These are phyloP conservation scores for Ulota crispa DNA, from an alignment of 225 moss, liverwort and hornwort genomes.

Conservation along the genomic window DNA sequence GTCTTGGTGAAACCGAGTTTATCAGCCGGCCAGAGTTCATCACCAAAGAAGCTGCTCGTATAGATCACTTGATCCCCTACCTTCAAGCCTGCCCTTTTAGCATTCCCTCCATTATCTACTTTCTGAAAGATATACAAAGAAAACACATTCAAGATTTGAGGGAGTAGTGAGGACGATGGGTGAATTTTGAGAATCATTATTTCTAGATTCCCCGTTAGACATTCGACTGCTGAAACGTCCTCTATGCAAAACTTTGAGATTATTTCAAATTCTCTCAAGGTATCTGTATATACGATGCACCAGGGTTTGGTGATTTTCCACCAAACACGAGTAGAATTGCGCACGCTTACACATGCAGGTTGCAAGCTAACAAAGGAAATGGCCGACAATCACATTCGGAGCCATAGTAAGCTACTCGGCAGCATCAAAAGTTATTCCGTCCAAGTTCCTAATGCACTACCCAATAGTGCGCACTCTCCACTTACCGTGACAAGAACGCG, in stretches of 20 bases:
- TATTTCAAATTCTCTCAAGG: not conserved
- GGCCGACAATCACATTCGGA: not conserved
- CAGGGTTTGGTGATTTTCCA: not conserved
- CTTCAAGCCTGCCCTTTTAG: slow-evolving; percentile 90
- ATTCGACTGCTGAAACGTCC: not conserved
- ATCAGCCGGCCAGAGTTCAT: slow-evolving; percentile 97
- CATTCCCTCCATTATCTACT: slow-evolving; percentile 71
- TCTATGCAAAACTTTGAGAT: not conserved
- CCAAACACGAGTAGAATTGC: not conserved
- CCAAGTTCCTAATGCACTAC: not conserved
- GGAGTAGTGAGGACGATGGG: not conserved
- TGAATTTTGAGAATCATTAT: not conserved
- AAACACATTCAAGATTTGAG: not conserved
- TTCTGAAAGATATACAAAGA: slow-evolving; percentile 34
- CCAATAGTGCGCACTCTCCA: not conserved
- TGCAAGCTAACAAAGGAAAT: not conserved
- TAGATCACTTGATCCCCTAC: slow-evolving; percentile 94
- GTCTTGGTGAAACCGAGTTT: slow-evolving; percentile 84
- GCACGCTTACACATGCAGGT: not conserved
- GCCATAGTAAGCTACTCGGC: not conserved
- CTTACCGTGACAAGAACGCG: slow-evolving; percentile 77
- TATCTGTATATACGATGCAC: not conserved
- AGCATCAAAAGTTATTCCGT: not conserved
- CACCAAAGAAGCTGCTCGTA: slow-evolving; percentile 99
- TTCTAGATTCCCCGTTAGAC: not conserved